Evolutionary conservation across 306 rosid species (phyloP).

Genomic region (Geum urbanum): DNA sequence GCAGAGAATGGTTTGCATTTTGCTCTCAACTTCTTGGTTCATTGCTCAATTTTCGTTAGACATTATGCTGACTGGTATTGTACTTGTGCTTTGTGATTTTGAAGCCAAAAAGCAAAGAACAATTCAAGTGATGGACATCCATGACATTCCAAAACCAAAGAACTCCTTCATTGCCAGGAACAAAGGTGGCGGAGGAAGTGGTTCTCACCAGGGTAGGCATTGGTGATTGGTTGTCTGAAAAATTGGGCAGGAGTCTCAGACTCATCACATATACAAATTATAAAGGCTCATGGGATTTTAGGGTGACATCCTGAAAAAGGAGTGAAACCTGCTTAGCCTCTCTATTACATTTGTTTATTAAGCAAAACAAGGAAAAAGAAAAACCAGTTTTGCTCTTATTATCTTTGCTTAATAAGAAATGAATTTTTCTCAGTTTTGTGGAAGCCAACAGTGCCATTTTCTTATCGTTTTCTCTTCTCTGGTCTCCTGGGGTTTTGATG

Average conservation of each 20-base stretch:
- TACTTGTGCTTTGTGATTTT: conserved; percentile 27
- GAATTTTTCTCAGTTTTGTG: conserved; percentile 10
- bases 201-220: conserved; percentile 81
- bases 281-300: background rate
- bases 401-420: conserved; percentile 21
- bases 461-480: background rate
- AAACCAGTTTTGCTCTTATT: conserved; percentile 1
- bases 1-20: conserved; percentile 82
- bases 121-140: conserved; percentile 98
- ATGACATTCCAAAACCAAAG: conserved; percentile 90
- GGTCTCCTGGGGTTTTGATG: conserved; percentile 7
- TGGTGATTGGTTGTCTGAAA: conserved; percentile 46
- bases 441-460: background rate
- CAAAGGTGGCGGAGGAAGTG: conserved; percentile 59
- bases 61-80: conserved; percentile 25
- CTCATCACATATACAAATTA: background rate
- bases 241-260: conserved; percentile 12
- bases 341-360: conserved; percentile 14
- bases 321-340: conserved; percentile 5
- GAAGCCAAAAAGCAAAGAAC: conserved; percentile 98
- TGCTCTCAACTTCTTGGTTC: background rate
- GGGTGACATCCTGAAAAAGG: background rate
- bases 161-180: conserved; percentile 77
- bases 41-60: background rate
- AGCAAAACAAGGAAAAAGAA: conserved; percentile 6